phyloP scores from a whole-genome alignment of 2,329 filamentous ascomycete species.

The Alternaria conjuncta region DNA sequence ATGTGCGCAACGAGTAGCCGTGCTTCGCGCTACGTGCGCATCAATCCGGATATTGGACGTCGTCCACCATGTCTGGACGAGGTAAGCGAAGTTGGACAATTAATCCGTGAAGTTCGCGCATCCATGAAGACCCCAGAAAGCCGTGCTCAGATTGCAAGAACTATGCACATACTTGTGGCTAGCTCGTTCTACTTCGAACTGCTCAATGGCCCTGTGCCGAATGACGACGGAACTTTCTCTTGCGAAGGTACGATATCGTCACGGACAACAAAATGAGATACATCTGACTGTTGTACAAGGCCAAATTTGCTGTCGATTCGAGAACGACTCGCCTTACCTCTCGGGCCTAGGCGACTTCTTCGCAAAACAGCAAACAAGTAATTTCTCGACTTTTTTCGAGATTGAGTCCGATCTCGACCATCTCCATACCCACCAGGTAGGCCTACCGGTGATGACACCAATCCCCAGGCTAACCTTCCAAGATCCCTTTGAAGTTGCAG shows the following conservation, averaged over 20 bases:
- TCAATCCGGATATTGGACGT: constrained; percentile 12
- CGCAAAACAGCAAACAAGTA: not conserved
- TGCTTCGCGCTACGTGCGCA: constrained; percentile 8
- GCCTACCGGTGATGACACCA: not conserved
- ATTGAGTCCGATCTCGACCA: not conserved
- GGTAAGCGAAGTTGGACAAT: not conserved
- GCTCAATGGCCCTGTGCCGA: not conserved
- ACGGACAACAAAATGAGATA: not conserved
- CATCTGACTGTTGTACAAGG: constrained; percentile 2
- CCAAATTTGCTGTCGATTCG: constrained; percentile 18
- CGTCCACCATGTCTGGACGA: constrained; percentile 14
- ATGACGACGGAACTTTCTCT: not conserved
- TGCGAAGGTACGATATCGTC: not conserved
- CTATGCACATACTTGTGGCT: constrained; percentile 19
- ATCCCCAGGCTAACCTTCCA: not conserved
- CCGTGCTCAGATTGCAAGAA: constrained; percentile 6
- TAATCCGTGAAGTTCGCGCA: constrained; percentile 1
- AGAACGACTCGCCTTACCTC: not conserved
- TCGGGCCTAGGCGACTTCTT: not conserved
- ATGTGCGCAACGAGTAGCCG: not conserved
- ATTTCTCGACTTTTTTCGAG: not conserved
- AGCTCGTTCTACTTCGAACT: constrained; percentile 29
- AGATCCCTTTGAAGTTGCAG: not conserved
- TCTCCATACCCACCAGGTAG: not conserved
- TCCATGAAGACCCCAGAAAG: not conserved